These are phyloP conservation scores for grape (Vitis vinifera) DNA, from an alignment of 164 flowering plant genomes.

Conservation along the genomic window ASM3070453v1 NC_081820.1:24523001-24523500, in stretches of 20 bases:
- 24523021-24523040: conserved; percentile 59
- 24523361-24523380: conserved; percentile 46
- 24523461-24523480: conserved; percentile 41
- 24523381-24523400: conserved; percentile 44
- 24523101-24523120: conserved; percentile 37
- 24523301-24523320: conserved; percentile 53
- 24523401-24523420: conserved; percentile 47
- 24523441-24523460: conserved; percentile 28
- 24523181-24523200: conserved; percentile 33
- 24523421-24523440: conserved; percentile 45
- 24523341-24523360: conserved; percentile 67
- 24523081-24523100: conserved; percentile 61
- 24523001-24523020: conserved; percentile 73
- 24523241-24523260: conserved; percentile 48
- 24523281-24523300: conserved; percentile 59
- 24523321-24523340: conserved; percentile 50
- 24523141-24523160: conserved; percentile 61
- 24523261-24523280: conserved; percentile 71
- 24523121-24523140: conserved; percentile 61
- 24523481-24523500: conserved; percentile 67
- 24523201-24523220: conserved; percentile 54
- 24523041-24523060: conserved; percentile 47
- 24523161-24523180: conserved; percentile 46
- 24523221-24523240: conserved; percentile 51
- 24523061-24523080: conserved; percentile 57